A percentile compares a stretch with the other conserved stretches of the same genome.
Evolutionary conservation across 1,139 yeast species (phyloP).

Genomic region (Yamadazyma membranifaciens): DNA sequence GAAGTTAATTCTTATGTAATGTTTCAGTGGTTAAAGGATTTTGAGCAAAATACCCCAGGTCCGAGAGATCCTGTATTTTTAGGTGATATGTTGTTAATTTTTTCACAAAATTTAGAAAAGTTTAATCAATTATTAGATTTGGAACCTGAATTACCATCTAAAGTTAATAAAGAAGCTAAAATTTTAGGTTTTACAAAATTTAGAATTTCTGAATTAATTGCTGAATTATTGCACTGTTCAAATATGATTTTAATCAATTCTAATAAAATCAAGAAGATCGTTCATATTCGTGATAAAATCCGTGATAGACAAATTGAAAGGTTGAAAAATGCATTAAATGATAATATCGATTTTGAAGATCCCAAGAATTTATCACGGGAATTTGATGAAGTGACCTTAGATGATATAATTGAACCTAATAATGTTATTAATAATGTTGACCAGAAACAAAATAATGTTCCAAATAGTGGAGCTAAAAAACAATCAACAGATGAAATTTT

Average conservation of each 20-base stretch:
- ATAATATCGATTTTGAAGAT: slow-evolving; percentile 18
- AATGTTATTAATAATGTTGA: slow-evolving; percentile 2
- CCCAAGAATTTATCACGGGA: slow-evolving; percentile 30
- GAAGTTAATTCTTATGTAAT: slow-evolving; percentile 43
- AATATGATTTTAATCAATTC: slow-evolving; percentile 49
- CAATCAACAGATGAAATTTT: slow-evolving; percentile 6
- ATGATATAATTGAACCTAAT: slow-evolving; percentile 18
- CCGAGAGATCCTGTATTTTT: slow-evolving; percentile 45
- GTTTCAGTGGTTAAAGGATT: slow-evolving; percentile 49
- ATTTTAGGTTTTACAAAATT: slow-evolving; percentile 43
- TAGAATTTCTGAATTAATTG: slow-evolving; percentile 44
- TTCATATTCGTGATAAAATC: slow-evolving; percentile 35
- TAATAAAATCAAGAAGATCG: slow-evolving; percentile 33
- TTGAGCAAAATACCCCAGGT: slow-evolving; percentile 49
- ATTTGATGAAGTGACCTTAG: slow-evolving; percentile 39
- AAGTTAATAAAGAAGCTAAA: slow-evolving; percentile 15
- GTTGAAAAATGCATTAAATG: slow-evolving; percentile 34
- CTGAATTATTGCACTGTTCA: slow-evolving; percentile 48
- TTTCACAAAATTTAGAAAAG: slow-evolving; percentile 36
- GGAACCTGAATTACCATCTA: slow-evolving; percentile 26
- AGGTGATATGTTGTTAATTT: slow-evolving; percentile 43
- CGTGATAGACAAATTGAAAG: slow-evolving; percentile 31
- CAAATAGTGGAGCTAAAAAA: slow-evolving; percentile 1
- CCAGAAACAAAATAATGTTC: background rate
- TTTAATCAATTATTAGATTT: slow-evolving; percentile 29